Evolutionary conservation across 2,329 filamentous ascomycete genomes (phyloP).

Genomic region (Aspergillus sp.): DNA sequence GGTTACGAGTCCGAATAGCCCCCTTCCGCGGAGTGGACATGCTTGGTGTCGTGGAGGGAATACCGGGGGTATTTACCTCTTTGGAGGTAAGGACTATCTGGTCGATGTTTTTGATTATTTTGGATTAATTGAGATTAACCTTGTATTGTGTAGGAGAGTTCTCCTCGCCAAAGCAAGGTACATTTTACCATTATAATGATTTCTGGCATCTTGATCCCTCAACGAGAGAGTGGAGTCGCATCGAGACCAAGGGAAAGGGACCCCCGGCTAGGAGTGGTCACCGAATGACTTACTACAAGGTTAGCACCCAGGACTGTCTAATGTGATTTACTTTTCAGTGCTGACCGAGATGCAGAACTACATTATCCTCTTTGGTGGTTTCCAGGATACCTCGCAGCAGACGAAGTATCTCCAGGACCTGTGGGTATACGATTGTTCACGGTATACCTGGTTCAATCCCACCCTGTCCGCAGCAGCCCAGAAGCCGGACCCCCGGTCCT

Average conservation of each 20-base stretch:
- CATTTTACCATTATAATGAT: slow-evolving; percentile 98
- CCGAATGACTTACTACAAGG: slow-evolving; percentile 92
- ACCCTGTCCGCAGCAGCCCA: slow-evolving; percentile 72
- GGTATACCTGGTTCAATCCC: slow-evolving; percentile 80
- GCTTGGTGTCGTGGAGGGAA: slow-evolving; percentile 92
- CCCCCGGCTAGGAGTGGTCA: slow-evolving; percentile 88
- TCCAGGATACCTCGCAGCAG: slow-evolving; percentile 93
- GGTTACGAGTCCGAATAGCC: slow-evolving; percentile 87
- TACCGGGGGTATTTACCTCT: slow-evolving; percentile 80
- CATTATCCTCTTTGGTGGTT: slow-evolving; percentile 91
- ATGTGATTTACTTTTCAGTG: not conserved
- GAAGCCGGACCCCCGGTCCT: slow-evolving; percentile 87
- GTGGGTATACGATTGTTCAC: slow-evolving; percentile 92
- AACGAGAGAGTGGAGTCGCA: slow-evolving; percentile 83
- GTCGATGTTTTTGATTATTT: not conserved
- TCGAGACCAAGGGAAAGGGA: slow-evolving; percentile 71
- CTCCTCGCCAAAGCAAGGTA: slow-evolving; percentile 93
- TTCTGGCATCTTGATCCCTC: slow-evolving; percentile 91
- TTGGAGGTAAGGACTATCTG: slow-evolving; percentile 61
- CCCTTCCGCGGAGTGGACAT: slow-evolving; percentile 86
- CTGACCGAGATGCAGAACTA: slow-evolving; percentile 60
- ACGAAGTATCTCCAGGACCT: slow-evolving; percentile 92
- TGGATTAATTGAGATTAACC: not conserved
- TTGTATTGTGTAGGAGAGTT: slow-evolving; percentile 66
- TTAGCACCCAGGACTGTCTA: slow-evolving; percentile 9